Conservation (phyloP, 1,284 basidiomycete genomes). For the Papiliotrema fonsecae region DNA sequence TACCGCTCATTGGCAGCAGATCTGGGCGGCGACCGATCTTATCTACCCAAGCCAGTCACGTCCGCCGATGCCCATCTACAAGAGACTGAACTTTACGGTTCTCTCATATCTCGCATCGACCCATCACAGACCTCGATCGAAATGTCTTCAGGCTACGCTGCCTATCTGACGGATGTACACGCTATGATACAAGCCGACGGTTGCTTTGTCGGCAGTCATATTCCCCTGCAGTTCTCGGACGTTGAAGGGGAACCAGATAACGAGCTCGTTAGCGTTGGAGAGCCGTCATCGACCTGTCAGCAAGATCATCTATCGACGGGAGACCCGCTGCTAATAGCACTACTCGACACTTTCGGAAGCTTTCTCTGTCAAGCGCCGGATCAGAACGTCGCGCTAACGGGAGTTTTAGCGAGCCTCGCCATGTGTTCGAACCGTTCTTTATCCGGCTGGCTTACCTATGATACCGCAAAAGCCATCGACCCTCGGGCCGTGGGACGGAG, state of each 20-base stretch:
- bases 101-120: conserved; percentile 72
- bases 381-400: conserved; percentile 82
- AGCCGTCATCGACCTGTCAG: conserved; percentile 11
- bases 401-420: conserved; percentile 69
- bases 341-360: conserved; percentile 65
- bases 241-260: conserved; percentile 25
- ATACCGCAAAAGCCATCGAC: conserved; percentile 14
- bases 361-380: conserved; percentile 85
- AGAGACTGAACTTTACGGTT: conserved; percentile 63
- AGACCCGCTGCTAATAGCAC: conserved; percentile 67
- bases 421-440: conserved; percentile 78
- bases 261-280: conserved; percentile 12
- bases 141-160: conserved; percentile 77
- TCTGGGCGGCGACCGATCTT: too few relatives aligned
- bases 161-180: conserved; percentile 36
- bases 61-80: conserved; percentile 29
- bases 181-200: conserved; percentile 24
- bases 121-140: conserved; percentile 58
- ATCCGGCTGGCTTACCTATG: conserved; percentile 67
- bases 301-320: conserved; percentile 67
- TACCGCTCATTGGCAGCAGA: too few relatives aligned
- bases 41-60: conserved; percentile 14
- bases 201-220: conserved; percentile 23
- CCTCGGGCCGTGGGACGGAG: conserved; percentile 53
- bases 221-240: conserved; percentile 17